Conservation (phyloP, 176 grass and related monocot genomes). For the Cocos nucifera region DNA sequence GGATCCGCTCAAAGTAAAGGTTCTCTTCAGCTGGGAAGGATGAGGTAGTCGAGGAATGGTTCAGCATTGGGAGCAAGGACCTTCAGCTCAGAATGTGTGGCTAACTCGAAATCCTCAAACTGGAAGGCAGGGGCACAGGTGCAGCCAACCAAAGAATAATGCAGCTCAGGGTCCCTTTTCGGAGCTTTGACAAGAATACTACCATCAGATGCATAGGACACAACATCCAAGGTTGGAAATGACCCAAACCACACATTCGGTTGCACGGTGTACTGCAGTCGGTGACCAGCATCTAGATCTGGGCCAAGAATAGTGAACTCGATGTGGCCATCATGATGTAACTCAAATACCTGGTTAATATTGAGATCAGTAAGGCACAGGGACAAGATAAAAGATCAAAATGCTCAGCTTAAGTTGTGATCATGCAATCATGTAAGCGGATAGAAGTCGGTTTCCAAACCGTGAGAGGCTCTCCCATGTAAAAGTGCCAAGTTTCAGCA, state of each 20-base stretch:
- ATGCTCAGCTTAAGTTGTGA: too few species aligned
- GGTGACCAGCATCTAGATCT: slow-evolving; percentile 73
- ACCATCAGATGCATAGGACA: slow-evolving; percentile 66
- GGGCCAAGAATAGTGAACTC: slow-evolving; percentile 70
- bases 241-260: slow-evolving; percentile 93
- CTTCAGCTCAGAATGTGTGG: slow-evolving; percentile 44
- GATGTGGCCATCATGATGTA: slow-evolving; percentile 67
- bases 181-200: slow-evolving; percentile 61
- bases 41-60: slow-evolving; percentile 67
- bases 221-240: slow-evolving; percentile 78
- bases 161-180: slow-evolving; percentile 47
- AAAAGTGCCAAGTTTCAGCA: too few species aligned
- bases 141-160: slow-evolving; percentile 86
- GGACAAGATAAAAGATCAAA: too few species aligned
- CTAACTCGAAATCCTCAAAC: slow-evolving; percentile 81
- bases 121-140: slow-evolving; percentile 89
- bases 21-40: not conserved
- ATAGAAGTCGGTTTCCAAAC: too few species aligned
- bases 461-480: too few species aligned
- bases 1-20: too few species aligned
- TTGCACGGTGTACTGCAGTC: slow-evolving; percentile 61
- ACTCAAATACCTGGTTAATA: slow-evolving; percentile 63
- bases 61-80: slow-evolving; percentile 56
- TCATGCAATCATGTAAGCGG: too few species aligned
- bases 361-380: too few species aligned